Percentiles rank a stretch among this genome's conserved stretches.
Conservation (phyloP, 2,329 filamentous ascomycete species). For the Nigrospora oryzae region DNA sequence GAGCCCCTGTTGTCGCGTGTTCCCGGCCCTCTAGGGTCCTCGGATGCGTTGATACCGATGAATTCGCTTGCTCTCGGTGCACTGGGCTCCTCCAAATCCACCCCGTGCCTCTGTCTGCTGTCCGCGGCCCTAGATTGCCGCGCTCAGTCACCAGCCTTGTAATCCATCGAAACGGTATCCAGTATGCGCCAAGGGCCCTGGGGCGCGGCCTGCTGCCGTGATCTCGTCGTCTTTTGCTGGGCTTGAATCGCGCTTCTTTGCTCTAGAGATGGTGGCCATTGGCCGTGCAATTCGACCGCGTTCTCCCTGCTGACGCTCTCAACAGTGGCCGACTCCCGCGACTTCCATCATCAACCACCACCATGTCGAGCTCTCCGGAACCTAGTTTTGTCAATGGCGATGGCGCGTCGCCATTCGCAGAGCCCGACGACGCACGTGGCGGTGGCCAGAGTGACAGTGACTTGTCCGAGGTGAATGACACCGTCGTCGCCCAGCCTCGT, state of each 20-base stretch:
- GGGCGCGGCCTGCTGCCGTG: constrained; percentile 25
- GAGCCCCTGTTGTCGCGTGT: constrained; percentile 17
- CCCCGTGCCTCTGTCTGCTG: constrained; percentile 8
- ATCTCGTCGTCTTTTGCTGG: constrained; percentile 20
- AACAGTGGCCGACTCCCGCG: constrained; percentile 54
- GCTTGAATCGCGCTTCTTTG: constrained; percentile 21
- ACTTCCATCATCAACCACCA: constrained; percentile 43
- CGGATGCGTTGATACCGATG: constrained; percentile 14
- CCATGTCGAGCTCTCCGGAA: constrained; percentile 56
- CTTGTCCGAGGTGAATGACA: constrained; percentile 62
- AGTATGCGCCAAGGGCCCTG: constrained; percentile 21
- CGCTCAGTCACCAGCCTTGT: constrained; percentile 28
- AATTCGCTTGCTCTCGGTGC: constrained; percentile 14
- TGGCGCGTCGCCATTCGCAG: constrained; percentile 40
- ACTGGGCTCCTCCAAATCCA: constrained; percentile 11
- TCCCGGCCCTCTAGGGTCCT: constrained; percentile 15
- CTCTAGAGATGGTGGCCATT: too few species aligned
- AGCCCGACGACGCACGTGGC: constrained; percentile 29
- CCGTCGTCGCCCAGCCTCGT: constrained; percentile 36
- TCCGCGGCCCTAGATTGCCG: constrained; percentile 16
- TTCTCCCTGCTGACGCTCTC: constrained; percentile 34
- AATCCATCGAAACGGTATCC: constrained; percentile 16
- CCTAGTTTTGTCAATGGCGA: constrained; percentile 60
- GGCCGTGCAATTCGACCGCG: constrained; percentile 7
- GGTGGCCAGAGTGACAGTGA: constrained; percentile 60